Percentiles rank a stretch among this genome's conserved stretches.
These are phyloP conservation scores for Starmerella bombi DNA, from an alignment of 805 yeast genomes.

Conservation along the genomic window DNA sequence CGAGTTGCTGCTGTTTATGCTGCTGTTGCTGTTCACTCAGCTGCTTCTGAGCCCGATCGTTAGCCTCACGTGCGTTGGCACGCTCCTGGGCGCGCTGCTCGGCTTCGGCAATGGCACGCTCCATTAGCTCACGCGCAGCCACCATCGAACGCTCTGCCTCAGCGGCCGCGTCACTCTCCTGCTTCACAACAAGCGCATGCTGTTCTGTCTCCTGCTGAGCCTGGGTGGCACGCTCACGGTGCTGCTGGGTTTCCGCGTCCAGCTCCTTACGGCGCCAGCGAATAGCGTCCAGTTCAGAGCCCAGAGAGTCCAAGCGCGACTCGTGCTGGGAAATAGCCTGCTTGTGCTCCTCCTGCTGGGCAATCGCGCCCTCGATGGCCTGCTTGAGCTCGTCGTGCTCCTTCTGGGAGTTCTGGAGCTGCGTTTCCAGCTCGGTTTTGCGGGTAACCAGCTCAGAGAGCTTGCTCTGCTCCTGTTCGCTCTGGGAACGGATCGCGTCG, in stretches of 20 bases:
- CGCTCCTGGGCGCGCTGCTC: conserved; percentile 1
- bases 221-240: conserved; percentile 9
- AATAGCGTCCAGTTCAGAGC: conserved; percentile 7
- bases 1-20: too few relatives aligned
- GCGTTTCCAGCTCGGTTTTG: conserved; percentile 20
- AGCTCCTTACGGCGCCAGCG: conserved; percentile 9
- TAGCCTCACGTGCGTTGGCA: neutral
- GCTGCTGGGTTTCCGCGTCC: conserved; percentile 16
- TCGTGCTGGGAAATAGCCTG: conserved; percentile 7
- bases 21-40: conserved; percentile 23
- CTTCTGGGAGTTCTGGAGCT: conserved; percentile 9
- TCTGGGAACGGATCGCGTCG: conserved; percentile 20
- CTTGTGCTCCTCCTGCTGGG: conserved; percentile 5
- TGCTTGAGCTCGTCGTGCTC: conserved; percentile 9
- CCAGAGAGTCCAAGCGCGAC: conserved; percentile 1
- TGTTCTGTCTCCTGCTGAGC: conserved; percentile 10
- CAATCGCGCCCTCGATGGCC: neutral
- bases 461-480: conserved; percentile 10
- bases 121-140: neutral
- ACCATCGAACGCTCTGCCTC: conserved; percentile 5
- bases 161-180: conserved; percentile 9
- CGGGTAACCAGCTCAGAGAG: neutral
- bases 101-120: conserved; percentile 1
- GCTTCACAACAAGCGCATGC: conserved; percentile 2
- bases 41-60: conserved; percentile 1